Percentiles rank a stretch among this genome's conserved stretches.
phyloP scores from a whole-genome alignment of 2,329 filamentous ascomycete genomes.

The Fusarium verrucosum region DNA sequence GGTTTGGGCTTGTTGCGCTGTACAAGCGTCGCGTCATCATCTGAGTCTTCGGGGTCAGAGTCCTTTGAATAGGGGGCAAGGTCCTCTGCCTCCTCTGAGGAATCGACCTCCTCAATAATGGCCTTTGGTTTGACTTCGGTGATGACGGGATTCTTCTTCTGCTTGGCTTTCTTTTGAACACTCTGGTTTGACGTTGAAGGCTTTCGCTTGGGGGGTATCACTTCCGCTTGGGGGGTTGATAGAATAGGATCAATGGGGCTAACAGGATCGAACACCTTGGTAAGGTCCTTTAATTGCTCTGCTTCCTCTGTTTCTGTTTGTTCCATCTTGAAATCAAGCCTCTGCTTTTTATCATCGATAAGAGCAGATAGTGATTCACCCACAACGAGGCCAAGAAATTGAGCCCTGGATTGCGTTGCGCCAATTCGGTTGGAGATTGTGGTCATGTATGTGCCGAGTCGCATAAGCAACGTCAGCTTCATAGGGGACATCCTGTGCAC shows the following conservation, averaged over 20 bases:
- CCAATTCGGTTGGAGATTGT: conserved; percentile 86
- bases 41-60: conserved; percentile 88
- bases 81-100: conserved; percentile 70
- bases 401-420: conserved; percentile 76
- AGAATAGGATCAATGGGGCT: conserved; percentile 66
- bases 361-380: conserved; percentile 76
- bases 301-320: conserved; percentile 79
- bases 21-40: conserved; percentile 90
- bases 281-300: conserved; percentile 76
- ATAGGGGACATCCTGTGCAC: conserved; percentile 72
- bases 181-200: conserved; percentile 4
- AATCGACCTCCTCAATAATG: conserved; percentile 72
- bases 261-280: conserved; percentile 67
- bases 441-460: conserved; percentile 77
- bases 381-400: conserved; percentile 88
- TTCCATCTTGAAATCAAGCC: conserved; percentile 84
- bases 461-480: conserved; percentile 73
- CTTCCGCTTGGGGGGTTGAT: conserved; percentile 11
- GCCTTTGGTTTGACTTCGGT: conserved; percentile 51
- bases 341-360: conserved; percentile 72
- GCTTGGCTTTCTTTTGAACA: conserved; percentile 39
- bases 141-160: conserved; percentile 45
- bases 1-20: conserved; percentile 82
- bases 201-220: conserved; percentile 3
- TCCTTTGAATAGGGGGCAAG: conserved; percentile 84